Conservation (phyloP, 176 grass and related monocot genomes). For the Stipa capillata region DNA sequence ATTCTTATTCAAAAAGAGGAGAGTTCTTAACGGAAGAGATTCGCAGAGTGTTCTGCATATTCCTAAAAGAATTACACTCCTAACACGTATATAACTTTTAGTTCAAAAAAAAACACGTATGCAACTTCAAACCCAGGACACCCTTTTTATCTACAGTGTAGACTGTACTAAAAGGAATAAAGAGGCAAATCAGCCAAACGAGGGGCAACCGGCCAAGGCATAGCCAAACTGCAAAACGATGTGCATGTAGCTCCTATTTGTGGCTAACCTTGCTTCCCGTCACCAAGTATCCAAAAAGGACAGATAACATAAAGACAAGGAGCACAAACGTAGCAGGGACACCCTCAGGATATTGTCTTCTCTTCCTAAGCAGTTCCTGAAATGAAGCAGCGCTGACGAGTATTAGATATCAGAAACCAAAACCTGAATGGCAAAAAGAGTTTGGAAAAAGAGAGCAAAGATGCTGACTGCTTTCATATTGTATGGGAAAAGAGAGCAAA, state of each 20-base stretch:
- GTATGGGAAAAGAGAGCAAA: too few species aligned
- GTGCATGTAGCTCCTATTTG: background rate
- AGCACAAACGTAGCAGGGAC: constrained; percentile 42
- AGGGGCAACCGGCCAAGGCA: background rate
- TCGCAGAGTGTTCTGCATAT: background rate
- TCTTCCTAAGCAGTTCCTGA: constrained; percentile 42
- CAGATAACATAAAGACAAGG: constrained; percentile 31
- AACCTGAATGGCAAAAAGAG: background rate
- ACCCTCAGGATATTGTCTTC: constrained; percentile 9
- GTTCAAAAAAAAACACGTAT: too few species aligned
- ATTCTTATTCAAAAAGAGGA: too few species aligned
- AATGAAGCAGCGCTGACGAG: background rate
- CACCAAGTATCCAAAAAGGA: constrained; percentile 47
- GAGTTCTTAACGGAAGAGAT: background rate
- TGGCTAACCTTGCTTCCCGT: constrained; percentile 24
- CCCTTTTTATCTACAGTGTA: background rate
- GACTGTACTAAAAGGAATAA: background rate
- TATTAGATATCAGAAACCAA: constrained; percentile 1
- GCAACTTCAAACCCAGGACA: background rate
- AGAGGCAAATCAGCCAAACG: background rate
- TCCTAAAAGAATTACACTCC: background rate
- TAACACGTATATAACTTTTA: background rate
- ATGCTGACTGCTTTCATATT: too few species aligned
- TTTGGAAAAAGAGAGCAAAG: too few species aligned
- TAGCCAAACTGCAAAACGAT: background rate